Evolutionary conservation across 192 early-diverging fungal species (phyloP).

Genomic region (Polychytrium aggregatum): DNA sequence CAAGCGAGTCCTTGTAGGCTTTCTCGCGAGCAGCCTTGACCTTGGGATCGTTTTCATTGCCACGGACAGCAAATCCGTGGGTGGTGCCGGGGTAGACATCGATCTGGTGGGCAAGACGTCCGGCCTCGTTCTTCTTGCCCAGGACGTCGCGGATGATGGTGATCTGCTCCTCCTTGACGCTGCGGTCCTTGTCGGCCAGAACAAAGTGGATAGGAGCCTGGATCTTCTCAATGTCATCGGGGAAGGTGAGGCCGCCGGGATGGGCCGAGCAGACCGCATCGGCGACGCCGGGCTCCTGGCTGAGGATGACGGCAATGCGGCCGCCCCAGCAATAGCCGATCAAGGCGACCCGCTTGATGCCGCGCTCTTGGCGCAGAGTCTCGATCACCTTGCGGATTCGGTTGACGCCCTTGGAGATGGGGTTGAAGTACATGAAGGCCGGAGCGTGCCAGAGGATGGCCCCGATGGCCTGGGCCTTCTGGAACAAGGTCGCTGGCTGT

Average conservation of each 20-base stretch:
- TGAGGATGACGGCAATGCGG: conserved; percentile 1
- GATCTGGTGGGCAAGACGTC: background rate
- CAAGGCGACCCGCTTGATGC: no score
- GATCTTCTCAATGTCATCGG: conserved; percentile 3
- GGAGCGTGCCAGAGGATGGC: no score
- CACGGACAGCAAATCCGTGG: conserved; percentile 13
- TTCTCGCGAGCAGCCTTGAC: background rate
- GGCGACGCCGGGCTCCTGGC: conserved; percentile 1
- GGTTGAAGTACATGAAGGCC: no score
- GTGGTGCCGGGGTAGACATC: conserved; percentile 7
- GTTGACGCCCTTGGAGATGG: no score
- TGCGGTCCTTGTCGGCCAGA: background rate
- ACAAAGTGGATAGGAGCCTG: conserved; percentile 6
- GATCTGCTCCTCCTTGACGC: background rate
- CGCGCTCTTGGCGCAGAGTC: no score
- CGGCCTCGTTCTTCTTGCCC: background rate
- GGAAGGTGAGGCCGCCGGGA: conserved; percentile 5
- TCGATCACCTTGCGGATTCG: no score
- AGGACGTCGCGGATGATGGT: conserved; percentile 3
- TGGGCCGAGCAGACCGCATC: conserved; percentile 7
- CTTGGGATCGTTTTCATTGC: conserved; percentile 4
- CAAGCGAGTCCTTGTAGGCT: conserved; percentile 1
- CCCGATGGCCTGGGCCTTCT: no score
- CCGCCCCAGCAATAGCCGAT: conserved; percentile 6
- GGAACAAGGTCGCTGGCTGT: background rate